Evolutionary conservation across 2,329 filamentous ascomycete genomes (phyloP).

Genomic region (Graphilbum fragrans): DNA sequence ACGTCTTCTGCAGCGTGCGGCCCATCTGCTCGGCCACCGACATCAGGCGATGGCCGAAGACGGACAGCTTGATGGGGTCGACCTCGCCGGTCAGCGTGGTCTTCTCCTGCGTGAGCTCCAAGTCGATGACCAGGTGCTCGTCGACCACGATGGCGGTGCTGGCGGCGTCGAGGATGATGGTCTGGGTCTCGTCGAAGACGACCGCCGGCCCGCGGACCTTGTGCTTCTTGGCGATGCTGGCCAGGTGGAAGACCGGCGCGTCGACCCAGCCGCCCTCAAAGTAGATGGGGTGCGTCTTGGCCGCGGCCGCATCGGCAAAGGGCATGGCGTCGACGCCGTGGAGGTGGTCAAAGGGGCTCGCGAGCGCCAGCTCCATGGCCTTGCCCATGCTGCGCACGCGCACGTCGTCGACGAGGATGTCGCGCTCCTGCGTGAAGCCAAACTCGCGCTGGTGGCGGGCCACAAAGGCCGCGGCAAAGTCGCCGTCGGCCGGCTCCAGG

Average conservation of each 20-base stretch:
- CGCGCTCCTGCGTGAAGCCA: constrained; percentile 55
- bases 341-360: background rate
- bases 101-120: too few relatives aligned
- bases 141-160: constrained; percentile 51
- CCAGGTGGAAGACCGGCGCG: constrained; percentile 55
- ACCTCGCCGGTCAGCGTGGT: constrained; percentile 29
- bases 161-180: constrained; percentile 55
- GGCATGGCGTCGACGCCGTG: background rate
- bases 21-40: constrained; percentile 52
- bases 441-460: constrained; percentile 61
- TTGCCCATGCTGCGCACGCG: constrained; percentile 45
- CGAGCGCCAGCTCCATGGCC: background rate
- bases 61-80: constrained; percentile 64
- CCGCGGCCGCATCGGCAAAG: constrained; percentile 23
- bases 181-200: constrained; percentile 55
- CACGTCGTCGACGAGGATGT: constrained; percentile 63
- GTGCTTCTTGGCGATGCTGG: constrained; percentile 47
- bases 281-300: constrained; percentile 47
- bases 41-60: constrained; percentile 76
- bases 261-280: constrained; percentile 40
- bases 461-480: constrained; percentile 52
- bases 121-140: constrained; percentile 60
- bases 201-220: constrained; percentile 47
- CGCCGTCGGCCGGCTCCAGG: constrained; percentile 38
- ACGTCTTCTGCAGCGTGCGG: constrained; percentile 64